Evolutionary conservation across 1,284 basidiomycete species (phyloP), one percentile per base, ranked within the genome.

Genomic region (Trametes sp.): DNA sequence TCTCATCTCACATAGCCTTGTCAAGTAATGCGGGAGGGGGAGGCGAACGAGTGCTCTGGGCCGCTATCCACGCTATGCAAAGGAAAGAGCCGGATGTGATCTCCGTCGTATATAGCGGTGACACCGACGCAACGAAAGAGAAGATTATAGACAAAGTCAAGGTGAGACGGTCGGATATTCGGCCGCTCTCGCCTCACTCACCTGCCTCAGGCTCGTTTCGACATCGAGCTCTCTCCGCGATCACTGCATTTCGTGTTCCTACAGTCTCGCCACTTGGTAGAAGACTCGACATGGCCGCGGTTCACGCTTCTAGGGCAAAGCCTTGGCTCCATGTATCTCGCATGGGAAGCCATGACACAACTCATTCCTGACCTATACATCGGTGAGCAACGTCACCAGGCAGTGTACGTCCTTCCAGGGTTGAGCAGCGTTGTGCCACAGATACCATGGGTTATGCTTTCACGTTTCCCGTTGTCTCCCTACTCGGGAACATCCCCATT

Each of bases 391-490:
- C 11, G 26, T 38, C 9, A 4, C 14, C 16, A 23, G 31, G 33
- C 9, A 53, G 23, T 54, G 28, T 24, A 28, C 2, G 9, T 23
- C 9, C 23, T 24, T 23, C 4, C 21, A 4, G 42, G 48, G 24
- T 21, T 1, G 55, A 54, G 38, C 29, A 24, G 48, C 16, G 2
- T n/a, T 28, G 24, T 5, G 7, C 19, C 8, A 1, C 68, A 97
- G 96, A 99, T 75, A 96, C 96, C 0, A 98, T 98, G 96, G 97
- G 98, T 26, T 98, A 98, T 72, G 95, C 95, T 0, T 98, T 98
- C 73, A 93, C 94, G 0, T 96, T 93, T 72, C 94, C 92, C 3
- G 78, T 93, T 14, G 89, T 95, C 2, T 80, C 85, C 5, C 76
- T 87, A 41, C 75, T 97, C 61, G 81, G 82, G 4, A 76, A 81